A percentile compares a stretch with the other conserved stretches of the same genome.
Conservation (phyloP, 345 rosid species). For the Adansonia digitata region DNA sequence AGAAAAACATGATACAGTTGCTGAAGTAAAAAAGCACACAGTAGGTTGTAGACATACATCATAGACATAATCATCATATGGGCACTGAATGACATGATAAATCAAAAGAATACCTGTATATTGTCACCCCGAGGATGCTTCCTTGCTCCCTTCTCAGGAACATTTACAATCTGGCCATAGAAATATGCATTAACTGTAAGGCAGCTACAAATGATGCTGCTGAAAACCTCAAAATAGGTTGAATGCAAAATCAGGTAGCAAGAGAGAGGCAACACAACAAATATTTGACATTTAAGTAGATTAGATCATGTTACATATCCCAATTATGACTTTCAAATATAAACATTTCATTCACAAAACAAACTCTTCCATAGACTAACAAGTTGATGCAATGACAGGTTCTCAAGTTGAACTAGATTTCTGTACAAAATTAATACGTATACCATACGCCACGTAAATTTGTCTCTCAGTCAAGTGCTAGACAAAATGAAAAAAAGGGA, state of each 20-base stretch:
- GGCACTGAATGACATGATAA: constrained; percentile 5
- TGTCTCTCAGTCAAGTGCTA: not conserved
- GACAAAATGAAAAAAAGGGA: not conserved
- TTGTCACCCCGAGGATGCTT: constrained; percentile 97
- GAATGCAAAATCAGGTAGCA: not conserved
- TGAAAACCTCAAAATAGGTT: constrained; percentile 1
- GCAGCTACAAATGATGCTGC: not conserved
- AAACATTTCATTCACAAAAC: not conserved
- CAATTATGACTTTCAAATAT: not conserved
- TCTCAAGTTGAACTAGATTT: not conserved
- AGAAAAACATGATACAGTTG: not conserved
- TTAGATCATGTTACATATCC: not conserved
- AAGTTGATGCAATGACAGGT: not conserved
- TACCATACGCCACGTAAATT: not conserved
- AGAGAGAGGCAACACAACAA: not conserved
- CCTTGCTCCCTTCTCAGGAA: constrained; percentile 98
- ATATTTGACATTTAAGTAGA: not conserved
- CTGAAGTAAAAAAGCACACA: not conserved
- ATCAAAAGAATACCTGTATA: constrained; percentile 66
- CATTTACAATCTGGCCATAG: constrained; percentile 71
- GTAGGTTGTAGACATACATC: not conserved
- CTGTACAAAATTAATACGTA: not conserved
- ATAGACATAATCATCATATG: not conserved
- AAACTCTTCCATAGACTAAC: not conserved
- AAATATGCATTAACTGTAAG: constrained; percentile 18